Base-by-base conservation (phyloP, 108 stramenopile genomes). In the Aurantiochytrium sp. region DNA sequence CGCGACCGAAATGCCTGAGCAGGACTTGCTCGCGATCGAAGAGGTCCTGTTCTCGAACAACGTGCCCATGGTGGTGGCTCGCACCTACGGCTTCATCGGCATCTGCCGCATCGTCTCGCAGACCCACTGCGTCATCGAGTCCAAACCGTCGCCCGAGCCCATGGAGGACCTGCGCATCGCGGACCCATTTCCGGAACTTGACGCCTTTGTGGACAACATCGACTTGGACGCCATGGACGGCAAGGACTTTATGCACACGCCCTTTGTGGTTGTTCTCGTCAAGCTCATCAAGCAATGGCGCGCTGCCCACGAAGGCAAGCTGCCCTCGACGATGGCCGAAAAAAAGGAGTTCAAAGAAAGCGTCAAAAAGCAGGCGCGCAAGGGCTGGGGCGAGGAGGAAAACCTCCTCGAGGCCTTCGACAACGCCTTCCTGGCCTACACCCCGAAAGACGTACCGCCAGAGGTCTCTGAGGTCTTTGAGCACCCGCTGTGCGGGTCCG, bases 11-110 rank as follows among this genome's bases (percentile, higher is more conserved):
- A 89, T 97, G 87, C 91, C 94, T n/a, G 92, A 94, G 5, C 5
- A 69, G 2, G 68, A 95, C 21, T 69, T 95, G 24, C 89, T 94
- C 24, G 55, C 87, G 34, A 87, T 98, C 68, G 93, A 94, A 2
- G 55, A 81, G 17, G 87, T 91, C 2, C 96, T 95, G 81, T 92
- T 91, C 55, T 52, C 52, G 10, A 68, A 41, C 2, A 68, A 87
- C 4, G 45, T 94, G 6, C 96, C 98, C 1, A 90, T 98, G 31
- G 27, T 99, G 31, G 87, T 93, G 52, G 94, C 95, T 3, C 90
- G 95, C 8, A 93, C 95, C 48, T 97, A 96, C 85, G 99, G 99
- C 30, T 55, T 98, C 32, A 73, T 99, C 6, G 98, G 99, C 8
- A 85, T 87, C 19, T 93, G 97, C 6, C 94, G 97, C 2, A 50